A percentile compares a stretch with the other conserved stretches of the same genome.
Evolutionary conservation across 176 grass and related monocot species (phyloP).

Genomic region (Phoenix dactylifera): DNA sequence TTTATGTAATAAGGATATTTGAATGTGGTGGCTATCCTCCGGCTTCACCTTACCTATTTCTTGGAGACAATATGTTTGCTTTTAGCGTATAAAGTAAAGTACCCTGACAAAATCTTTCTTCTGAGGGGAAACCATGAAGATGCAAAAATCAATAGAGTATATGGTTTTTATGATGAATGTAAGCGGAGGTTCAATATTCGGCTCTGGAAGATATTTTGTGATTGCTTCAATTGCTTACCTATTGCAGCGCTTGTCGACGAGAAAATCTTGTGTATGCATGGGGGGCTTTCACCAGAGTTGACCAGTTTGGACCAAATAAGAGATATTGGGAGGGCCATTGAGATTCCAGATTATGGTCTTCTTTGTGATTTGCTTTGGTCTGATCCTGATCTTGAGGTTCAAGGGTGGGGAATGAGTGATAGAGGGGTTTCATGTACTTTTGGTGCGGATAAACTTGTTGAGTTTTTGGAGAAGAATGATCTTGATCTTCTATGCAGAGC

Average conservation of each 20-base stretch:
- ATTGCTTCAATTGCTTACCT: constrained; percentile 30
- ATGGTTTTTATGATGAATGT: constrained; percentile 64
- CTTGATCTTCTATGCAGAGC: constrained; percentile 61
- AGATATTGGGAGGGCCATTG: constrained; percentile 7
- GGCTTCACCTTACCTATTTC: constrained; percentile 44
- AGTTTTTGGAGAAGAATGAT: constrained; percentile 67
- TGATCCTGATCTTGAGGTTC: constrained; percentile 13
- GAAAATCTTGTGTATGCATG: constrained; percentile 26
- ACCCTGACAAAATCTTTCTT: constrained; percentile 48
- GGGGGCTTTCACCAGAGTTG: constrained; percentile 26
- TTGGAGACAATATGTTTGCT: constrained; percentile 39
- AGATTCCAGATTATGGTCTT: constrained; percentile 28
- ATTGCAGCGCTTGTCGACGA: constrained; percentile 18
- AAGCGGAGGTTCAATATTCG: constrained; percentile 66
- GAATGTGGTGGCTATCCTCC: constrained; percentile 55
- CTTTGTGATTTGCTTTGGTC: constrained; percentile 31
- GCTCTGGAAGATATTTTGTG: constrained; percentile 31
- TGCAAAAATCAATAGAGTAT: constrained; percentile 66
- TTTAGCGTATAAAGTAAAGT: constrained; percentile 25
- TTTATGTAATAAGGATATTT: constrained; percentile 47
- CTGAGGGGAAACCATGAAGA: constrained; percentile 62
- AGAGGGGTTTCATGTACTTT: constrained; percentile 47
- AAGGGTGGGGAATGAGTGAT: constrained; percentile 25
- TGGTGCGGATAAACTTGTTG: constrained; percentile 53
- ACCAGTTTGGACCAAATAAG: constrained; percentile 14